These are phyloP conservation scores for Dillenia suffruticosa DNA, from an alignment of 164 flowering plant genomes.

Conservation along the genomic window DNA sequence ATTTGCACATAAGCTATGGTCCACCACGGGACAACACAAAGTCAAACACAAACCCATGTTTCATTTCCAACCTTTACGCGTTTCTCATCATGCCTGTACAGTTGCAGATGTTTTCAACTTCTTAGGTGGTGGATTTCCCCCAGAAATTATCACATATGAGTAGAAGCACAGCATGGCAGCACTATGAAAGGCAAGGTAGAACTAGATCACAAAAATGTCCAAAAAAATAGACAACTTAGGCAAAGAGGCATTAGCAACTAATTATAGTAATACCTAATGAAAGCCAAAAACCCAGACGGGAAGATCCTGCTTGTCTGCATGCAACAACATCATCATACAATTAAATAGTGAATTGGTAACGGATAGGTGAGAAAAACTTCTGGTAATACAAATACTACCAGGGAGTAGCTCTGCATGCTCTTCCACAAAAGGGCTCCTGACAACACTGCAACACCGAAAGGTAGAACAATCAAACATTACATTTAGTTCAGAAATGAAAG, in stretches of 20 bases:
- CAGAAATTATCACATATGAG: conserved; percentile 70
- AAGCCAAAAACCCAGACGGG: conserved; percentile 57
- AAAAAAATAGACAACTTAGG: not conserved
- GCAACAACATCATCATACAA: conserved; percentile 3
- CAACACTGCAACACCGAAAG: conserved; percentile 47
- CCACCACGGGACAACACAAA: too few species aligned
- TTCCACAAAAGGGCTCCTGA: conserved; percentile 59
- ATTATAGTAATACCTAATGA: conserved; percentile 48
- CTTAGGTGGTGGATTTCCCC: conserved; percentile 98
- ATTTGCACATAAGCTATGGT: too few species aligned
- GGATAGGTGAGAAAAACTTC: not conserved
- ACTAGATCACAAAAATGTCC: too few species aligned
- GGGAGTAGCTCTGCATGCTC: conserved; percentile 45
- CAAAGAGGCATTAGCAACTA: not conserved
- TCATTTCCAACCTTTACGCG: not conserved
- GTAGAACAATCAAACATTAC: not conserved
- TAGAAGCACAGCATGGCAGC: conserved; percentile 91
- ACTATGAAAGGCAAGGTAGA: conserved; percentile 23
- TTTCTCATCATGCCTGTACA: conserved; percentile 20
- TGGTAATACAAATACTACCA: not conserved
- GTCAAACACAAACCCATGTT: too few species aligned
- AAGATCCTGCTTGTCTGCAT: conserved; percentile 75
- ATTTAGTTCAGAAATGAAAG: too few species aligned
- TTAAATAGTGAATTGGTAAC: conserved; percentile 1
- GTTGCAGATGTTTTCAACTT: conserved; percentile 51